Base-by-base conservation (phyloP, 1,284 basidiomycete species). In the Mycena sp. region DNA sequence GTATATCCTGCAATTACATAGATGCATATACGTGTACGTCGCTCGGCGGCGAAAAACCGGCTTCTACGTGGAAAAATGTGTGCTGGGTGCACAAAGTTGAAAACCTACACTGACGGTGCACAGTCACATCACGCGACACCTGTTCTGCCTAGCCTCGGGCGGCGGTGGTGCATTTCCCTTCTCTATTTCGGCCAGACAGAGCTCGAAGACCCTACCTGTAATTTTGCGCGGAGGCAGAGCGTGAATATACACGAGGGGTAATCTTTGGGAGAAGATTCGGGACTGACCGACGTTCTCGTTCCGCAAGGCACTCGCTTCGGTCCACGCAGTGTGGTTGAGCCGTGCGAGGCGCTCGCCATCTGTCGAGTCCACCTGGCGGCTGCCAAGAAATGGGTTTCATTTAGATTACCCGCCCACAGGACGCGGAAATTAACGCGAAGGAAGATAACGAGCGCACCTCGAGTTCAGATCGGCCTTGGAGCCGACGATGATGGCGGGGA, bases 401-500 rank as follows among this genome's bases (percentile, higher is more conserved):
- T 35, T 14, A 11, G 21, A 25, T 38, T 23, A n/a, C n/a, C n/a
- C n/a, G n/a, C n/a, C n/a, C n/a, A n/a, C n/a, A n/a, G n/a, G n/a
- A n/a, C n/a, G n/a, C n/a, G n/a, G n/a, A n/a, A n/a, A n/a, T n/a
- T n/a, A n/a, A n/a, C n/a, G n/a, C n/a, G n/a, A n/a, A n/a, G 50
- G 38, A 28, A 7, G 10, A 40, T n/a, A 65, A n/a, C n/a, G n/a
- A n/a, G n/a, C 84, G 75, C 76, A 94, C 91, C 83, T 91, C 77
- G 74, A 84, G 73, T 79, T 83, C 76, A 99, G 79, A 81, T 99
- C 97, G 59, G 85, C 86, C 86, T 99, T 99, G 71, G 97, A 93
- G 17, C 96, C 97, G 25, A 98, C 97, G 67, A 99, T 89, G 46
- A 99, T 95, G 76, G 96, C 96, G 17, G 98, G 96, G 43, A 99